Evolutionary conservation across 768 basidiomycete genomes (phyloP), one percentile per base, ranked within the genome.

Genomic region (Rubroboletus satanas): DNA sequence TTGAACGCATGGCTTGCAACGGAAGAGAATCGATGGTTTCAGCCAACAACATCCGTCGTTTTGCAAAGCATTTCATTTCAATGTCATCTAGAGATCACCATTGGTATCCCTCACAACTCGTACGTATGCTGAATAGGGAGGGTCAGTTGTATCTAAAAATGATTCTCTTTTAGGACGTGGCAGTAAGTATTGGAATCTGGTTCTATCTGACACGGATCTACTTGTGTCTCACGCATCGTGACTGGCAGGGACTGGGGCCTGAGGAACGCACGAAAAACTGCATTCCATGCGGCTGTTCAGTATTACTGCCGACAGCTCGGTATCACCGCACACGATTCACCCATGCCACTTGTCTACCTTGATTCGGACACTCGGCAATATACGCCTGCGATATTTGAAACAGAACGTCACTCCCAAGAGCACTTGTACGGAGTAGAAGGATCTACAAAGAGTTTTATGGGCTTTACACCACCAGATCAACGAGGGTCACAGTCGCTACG

Each of bases 11-110:
- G 90, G 90, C 77, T 92, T 10, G 75, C 80, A 29, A 88, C 84
- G 9, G 90, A 91, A 64, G 84, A 88, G 65, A 87, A 90, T 62
- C 76, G 89, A 21, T 90, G 88, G 88, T 90, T 78, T 62, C 78
- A 85, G 49, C 83, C 89, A 4, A 77, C 75, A 29, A 91, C 88
- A 10, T 79, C 77, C 32, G 72, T 90, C 54, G 78, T 73, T 6
- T 63, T 88, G 44, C 85, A 87, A 63, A 73, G 78, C 21, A 88
- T 91, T 65, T 73, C 78, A 17, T 84, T 77, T 59, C 87, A 89
- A 66, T 77, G 81, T 45, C 82, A 83, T 61, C 64, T 92, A 43
- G 84, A 85, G 58, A 63, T 88, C 52, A 87, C 87, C 1, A 84
- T 92, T 45, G 77, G 79, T 58, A 85, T 90, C 51, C 71, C 71